These are phyloP conservation scores for Salix viminalis DNA, from an alignment of 345 rosid genomes.

Conservation along the genomic window DNA sequence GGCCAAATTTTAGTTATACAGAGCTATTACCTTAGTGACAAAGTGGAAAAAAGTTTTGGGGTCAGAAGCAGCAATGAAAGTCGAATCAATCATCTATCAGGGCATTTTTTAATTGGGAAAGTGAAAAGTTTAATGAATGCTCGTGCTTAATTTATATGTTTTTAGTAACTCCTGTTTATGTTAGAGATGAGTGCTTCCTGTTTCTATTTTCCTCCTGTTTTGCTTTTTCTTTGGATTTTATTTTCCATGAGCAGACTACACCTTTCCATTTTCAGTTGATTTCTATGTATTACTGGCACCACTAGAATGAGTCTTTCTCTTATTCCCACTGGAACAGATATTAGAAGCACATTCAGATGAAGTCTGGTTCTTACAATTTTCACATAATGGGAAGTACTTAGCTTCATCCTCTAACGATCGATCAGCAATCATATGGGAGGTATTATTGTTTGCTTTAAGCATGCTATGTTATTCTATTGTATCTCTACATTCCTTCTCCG, in stretches of 20 bases:
- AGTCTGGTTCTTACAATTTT: constrained; percentile 76
- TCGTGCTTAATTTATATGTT: neutral
- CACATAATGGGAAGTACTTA: constrained; percentile 61
- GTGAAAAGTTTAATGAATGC: neutral
- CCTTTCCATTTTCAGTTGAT: neutral
- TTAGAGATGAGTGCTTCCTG: neutral
- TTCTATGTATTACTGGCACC: neutral
- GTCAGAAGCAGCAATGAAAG: neutral
- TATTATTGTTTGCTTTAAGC: constrained; percentile 6
- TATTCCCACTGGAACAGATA: constrained; percentile 38
- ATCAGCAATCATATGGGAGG: constrained; percentile 68
- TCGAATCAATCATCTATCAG: neutral
- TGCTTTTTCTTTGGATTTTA: neutral
- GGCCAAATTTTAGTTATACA: neutral
- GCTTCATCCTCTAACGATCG: constrained; percentile 68
- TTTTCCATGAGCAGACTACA: neutral
- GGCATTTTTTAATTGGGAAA: neutral
- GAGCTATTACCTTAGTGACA: neutral
- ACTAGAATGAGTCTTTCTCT: neutral
- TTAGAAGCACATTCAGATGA: constrained; percentile 62
- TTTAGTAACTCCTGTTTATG: neutral
- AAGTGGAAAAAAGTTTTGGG: neutral
- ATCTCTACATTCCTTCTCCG: neutral
- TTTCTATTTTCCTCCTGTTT: neutral
- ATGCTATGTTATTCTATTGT: neutral